Evolutionary conservation across 2,329 filamentous ascomycete genomes (phyloP), one percentile per base, ranked within the genome.

Genomic region (Diaporthe vexans): DNA sequence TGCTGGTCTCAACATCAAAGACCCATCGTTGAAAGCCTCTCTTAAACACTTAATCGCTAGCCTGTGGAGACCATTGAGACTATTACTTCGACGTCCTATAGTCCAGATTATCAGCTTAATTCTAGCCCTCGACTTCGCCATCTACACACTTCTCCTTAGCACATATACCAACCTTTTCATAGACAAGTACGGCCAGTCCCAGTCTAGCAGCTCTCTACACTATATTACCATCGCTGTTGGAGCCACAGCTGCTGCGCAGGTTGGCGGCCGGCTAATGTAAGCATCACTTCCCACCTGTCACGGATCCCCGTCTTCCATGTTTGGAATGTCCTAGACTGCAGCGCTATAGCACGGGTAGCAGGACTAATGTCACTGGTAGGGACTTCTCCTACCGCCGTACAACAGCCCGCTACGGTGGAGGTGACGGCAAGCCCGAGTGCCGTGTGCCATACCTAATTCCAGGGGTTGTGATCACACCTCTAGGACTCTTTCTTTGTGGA

Each of bases 211-310:
- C 0, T 88, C 88, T 21, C 81, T 91, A 1, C 85, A 88, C 51
- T 91, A 89, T 76, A 81, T 91, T 0, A 88, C 87, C 0, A 84
- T 90, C 0, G 88, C 87, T 61, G 86, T 91, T 63, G 90, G 90
- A 2, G 87, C 89, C 2, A 83, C 84, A 0, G 83, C 90, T 4
- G 88, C 91, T 24, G 88, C 81, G 0, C 83, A 83, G 1, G 33
- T 81, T 1, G 83, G 83, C 6, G 82, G 83, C 69, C 35, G 82
- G 80, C n/a, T 54, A 8, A 68, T 72, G 29, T 33, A 33, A 33
- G 29, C 29, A 33, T 4, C 29, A 4, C 29, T 33, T 33, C 29
- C 29, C 29, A 33, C 29, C 29, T 33, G 29, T 33, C 5, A 33
- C 29, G 29, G 29, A 33, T 33, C 29, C 29, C 29, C 29, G 29